Conservation (phyloP, 2,329 filamentous ascomycete genomes). For the Nemania serpens region DNA sequence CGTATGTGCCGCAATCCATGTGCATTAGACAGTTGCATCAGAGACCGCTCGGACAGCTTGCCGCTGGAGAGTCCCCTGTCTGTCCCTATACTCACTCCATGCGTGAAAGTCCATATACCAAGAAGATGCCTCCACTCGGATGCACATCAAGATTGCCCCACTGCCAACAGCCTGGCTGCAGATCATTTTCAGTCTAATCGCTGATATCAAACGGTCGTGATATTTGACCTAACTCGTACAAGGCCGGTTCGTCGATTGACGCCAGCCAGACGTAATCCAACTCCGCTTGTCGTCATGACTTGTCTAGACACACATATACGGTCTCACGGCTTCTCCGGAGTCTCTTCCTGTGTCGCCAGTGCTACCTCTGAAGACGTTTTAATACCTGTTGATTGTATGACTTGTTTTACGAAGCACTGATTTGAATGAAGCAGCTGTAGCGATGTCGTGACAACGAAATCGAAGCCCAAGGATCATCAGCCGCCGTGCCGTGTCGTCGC, state of each 20-base stretch:
- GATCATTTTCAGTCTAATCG: slow-evolving; percentile 7
- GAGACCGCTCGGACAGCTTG: too few relatives aligned
- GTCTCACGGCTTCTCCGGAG: slow-evolving; percentile 9
- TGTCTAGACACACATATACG: not conserved
- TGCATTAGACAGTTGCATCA: too few relatives aligned
- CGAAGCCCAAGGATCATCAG: not conserved
- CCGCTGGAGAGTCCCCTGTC: not conserved
- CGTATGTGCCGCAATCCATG: too few relatives aligned
- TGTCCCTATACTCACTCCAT: not conserved
- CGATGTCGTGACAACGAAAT: not conserved
- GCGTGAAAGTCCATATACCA: not conserved
- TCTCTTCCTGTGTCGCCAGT: not conserved
- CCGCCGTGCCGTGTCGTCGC: not conserved
- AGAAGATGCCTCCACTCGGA: slow-evolving; percentile 14
- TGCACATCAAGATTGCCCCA: slow-evolving; percentile 25
- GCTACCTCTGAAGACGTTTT: not conserved
- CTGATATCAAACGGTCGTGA: slow-evolving; percentile 22
- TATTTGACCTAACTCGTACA: slow-evolving; percentile 11
- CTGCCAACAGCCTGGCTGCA: slow-evolving; percentile 27
- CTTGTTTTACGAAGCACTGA: not conserved
- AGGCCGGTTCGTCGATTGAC: slow-evolving; percentile 1
- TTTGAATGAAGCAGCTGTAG: not conserved
- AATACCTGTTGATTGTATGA: not conserved
- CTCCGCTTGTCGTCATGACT: not conserved
- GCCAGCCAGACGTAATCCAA: slow-evolving; percentile 9